These are phyloP conservation scores for Saraca asoca DNA, from an alignment of 331 rosid genomes.

Conservation along the genomic window DNA sequence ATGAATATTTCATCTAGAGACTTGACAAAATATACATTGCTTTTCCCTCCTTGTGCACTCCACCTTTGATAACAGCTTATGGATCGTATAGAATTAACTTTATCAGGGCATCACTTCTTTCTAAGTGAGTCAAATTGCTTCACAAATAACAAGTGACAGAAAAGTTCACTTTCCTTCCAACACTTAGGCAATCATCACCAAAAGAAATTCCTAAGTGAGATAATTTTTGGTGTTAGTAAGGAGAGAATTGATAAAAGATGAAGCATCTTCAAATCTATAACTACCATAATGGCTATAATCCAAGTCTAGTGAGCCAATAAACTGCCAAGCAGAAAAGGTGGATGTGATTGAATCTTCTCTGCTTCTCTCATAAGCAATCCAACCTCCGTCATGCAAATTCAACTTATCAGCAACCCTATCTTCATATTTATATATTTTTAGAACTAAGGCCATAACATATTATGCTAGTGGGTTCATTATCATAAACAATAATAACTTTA, in stretches of 20 bases:
- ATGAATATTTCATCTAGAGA: too few species aligned
- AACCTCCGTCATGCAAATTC: too few species aligned
- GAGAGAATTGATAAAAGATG: slow-evolving; percentile 45
- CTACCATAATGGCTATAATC: too few species aligned
- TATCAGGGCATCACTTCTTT: too few species aligned
- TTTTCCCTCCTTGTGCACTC: slow-evolving; percentile 81
- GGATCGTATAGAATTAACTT: too few species aligned
- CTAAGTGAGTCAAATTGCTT: too few species aligned
- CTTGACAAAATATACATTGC: slow-evolving; percentile 75
- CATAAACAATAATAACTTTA: slow-evolving; percentile 85
- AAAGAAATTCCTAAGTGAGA: slow-evolving; percentile 61
- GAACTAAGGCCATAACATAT: slow-evolving; percentile 87
- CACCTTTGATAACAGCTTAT: slow-evolving; percentile 67
- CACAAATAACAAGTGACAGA: slow-evolving; percentile 70
- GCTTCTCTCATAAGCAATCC: too few species aligned
- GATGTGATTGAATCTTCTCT: too few species aligned
- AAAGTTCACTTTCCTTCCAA: slow-evolving; percentile 57
- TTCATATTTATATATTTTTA: slow-evolving; percentile 67
- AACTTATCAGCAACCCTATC: slow-evolving; percentile 74
- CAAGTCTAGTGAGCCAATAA: too few species aligned
- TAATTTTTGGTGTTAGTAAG: slow-evolving; percentile 55
- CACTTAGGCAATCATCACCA: slow-evolving; percentile 57
- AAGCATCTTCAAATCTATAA: slow-evolving; percentile 63
- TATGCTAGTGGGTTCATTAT: too few species aligned
- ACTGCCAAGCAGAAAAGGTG: too few species aligned